A percentile compares a stretch with the other conserved stretches of the same genome.
phyloP scores from a whole-genome alignment of 441 rosid species.

The Euphorbia neoarborescens region DNA sequence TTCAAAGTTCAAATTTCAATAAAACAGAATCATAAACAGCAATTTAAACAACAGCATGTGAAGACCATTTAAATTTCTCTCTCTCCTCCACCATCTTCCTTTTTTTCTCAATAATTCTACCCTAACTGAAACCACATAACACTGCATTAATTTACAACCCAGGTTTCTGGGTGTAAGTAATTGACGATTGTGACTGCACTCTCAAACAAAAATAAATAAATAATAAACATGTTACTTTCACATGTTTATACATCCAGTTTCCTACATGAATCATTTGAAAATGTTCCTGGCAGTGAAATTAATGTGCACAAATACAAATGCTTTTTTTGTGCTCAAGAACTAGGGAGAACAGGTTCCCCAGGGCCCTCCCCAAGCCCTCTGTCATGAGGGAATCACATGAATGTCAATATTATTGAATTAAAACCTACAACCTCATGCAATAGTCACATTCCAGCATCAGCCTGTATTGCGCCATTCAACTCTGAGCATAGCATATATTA shows the following conservation, averaged over 20 bases:
- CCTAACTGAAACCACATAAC: not conserved
- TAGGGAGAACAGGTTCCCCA: not conserved
- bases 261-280: not conserved
- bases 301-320: not conserved
- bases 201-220: not conserved
- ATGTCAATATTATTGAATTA: not conserved
- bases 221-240: not conserved
- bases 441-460: slow-evolving; percentile 8
- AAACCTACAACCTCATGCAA: slow-evolving; percentile 8
- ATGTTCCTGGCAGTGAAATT: not conserved
- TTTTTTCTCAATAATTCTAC: not conserved
- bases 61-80: not conserved
- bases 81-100: not conserved
- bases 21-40: not conserved
- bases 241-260: slow-evolving; percentile 13
- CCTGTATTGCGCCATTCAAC: slow-evolving; percentile 1
- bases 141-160: not conserved
- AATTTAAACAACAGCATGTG: not conserved
- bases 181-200: not conserved
- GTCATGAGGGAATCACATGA: not conserved
- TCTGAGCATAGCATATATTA: too few species aligned
- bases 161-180: not conserved
- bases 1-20: not conserved
- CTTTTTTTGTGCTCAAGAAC: not conserved
- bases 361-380: not conserved